Base-by-base conservation (phyloP, 1,284 basidiomycete genomes). In the Pterulicium gracile region DNA sequence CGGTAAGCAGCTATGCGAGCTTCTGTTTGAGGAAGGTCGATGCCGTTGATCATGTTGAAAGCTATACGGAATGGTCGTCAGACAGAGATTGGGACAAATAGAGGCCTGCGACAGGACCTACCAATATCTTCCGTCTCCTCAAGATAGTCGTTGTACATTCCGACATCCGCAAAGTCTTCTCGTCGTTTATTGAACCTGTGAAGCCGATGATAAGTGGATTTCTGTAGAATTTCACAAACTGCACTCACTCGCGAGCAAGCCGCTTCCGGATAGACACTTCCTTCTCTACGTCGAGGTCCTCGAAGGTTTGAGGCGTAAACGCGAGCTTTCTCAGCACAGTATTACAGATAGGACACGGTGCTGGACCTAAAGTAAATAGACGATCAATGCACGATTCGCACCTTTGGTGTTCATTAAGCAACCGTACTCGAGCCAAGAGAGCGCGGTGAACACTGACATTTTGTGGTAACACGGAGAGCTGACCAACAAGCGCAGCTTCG, bases 311-410 rank as follows among this genome's bases (percentile, higher is more conserved):
- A 2, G 91, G 89, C 17, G 83, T 87, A 59, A 98, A 99, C 20
- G 92, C 90, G 36, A 91, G 75, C 62, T 98, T 98, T 23, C 96
- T 73, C 46, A 97, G 72, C n/a, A 88, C 80, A 56, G 85, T 87
- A 45, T 77, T 79, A 63, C 96, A 99, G 51, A 90, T 84, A 10
- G 96, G 96, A 72, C 96, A 98, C 4, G 92, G 91, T 12, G 92
- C 94, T 1, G 96, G 95, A 3, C 96, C 95, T 1, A 98, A 77
- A 1, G 92, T 94, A 62, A 96, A 99, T 42, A 98, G 65, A 4
- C 94, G 80, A 63, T 98, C 96, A 58, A 99, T 97, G 62, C 96
- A 99, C 1, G 88, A 90, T 69, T 96, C 93, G 65, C 93, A 97
- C 88, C 91, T 94, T 55, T 10, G 34, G 13, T 43, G 51, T 32